Base-by-base conservation (phyloP, 176 grass and related monocot genomes). In the Musa troglodytarum region DNA sequence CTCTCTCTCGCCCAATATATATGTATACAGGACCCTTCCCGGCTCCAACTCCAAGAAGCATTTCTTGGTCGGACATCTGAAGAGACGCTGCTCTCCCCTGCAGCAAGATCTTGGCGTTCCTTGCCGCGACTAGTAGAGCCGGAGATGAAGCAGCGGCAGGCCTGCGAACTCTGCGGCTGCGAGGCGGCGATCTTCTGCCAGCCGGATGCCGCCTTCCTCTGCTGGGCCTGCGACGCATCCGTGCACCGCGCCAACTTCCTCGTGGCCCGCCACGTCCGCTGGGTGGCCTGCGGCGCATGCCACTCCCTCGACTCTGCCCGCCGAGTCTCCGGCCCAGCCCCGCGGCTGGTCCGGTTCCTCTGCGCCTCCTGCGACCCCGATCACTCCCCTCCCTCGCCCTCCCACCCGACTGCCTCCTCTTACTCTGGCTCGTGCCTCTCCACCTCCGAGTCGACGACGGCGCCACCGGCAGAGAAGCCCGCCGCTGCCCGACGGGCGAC, bases 151-250 rank as follows among this genome's bases (percentile, higher is more conserved):
- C 19, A 62, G 58, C 26, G n/a, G 57, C 1, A 28, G 58, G 14
- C 43, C 17, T 77, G 75, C 75, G 75, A 52, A 49, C 75, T 77
- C 75, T 77, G 75, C 61, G 49, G n/a, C 49, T n/a, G 59, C 19
- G 59, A 53, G 75, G 75, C 75, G 11, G 34, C 75, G 49, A n/a
- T 77, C 20, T 65, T 51, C 75, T 77, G 75, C 61, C 53, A 86
- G 78, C 54, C 88, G 81, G 77, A 87, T 81, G 85, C 86, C 82
- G n/a, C 94, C 84, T 61, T 86, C 75, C 94, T 92, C 72, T 97
- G 94, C 72, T 93, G 87, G 29, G 88, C 86, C 74, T 97, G 88
- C 61, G 94, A 77, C 61, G 59, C 75, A 8, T 61, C 75, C 61
- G 75, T 77, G 20, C 75, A 77, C 49, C 12, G 34, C 61, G 75